Conservation (phyloP, 2,329 filamentous ascomycete species). For the Botrytis porri region DNA sequence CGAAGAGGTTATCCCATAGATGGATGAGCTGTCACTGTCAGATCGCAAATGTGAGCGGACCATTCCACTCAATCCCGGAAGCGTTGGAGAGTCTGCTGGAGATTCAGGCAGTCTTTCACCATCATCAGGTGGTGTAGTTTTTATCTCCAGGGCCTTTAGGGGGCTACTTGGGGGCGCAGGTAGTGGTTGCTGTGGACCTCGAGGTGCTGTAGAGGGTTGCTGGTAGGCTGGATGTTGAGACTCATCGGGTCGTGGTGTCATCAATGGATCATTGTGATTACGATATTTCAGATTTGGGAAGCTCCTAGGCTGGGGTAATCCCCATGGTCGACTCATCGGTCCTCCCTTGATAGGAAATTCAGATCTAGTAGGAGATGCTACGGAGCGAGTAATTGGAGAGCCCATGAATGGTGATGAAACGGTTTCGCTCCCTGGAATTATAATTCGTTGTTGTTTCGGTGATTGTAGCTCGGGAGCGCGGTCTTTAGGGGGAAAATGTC, state of each 20-base stretch:
- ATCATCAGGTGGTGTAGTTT: conserved; percentile 16
- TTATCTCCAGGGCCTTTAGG: conserved; percentile 4
- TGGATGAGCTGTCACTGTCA: conserved; percentile 77
- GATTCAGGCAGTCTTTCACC: conserved; percentile 9
- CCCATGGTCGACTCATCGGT: conserved; percentile 17
- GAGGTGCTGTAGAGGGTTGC: not conserved
- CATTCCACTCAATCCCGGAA: conserved; percentile 74
- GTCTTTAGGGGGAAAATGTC: conserved; percentile 39
- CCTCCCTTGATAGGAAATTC: conserved; percentile 17
- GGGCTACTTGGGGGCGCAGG: conserved; percentile 6
- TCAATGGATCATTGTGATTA: conserved; percentile 29
- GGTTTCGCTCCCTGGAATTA: conserved; percentile 25
- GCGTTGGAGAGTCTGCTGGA: conserved; percentile 68
- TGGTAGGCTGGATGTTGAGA: conserved; percentile 35
- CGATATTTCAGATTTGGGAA: conserved; percentile 30
- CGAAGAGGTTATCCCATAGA: conserved; percentile 57
- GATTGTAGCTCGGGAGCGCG: conserved; percentile 26
- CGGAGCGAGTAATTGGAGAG: conserved; percentile 29
- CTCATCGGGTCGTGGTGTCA: conserved; percentile 34
- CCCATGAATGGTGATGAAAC: conserved; percentile 30
- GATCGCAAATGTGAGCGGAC: conserved; percentile 80
- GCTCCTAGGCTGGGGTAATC: conserved; percentile 23
- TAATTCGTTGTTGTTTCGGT: conserved; percentile 20
- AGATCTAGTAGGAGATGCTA: conserved; percentile 24
- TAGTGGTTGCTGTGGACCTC: conserved; percentile 10